These are phyloP conservation scores for Madurella mycetomatis DNA, from an alignment of 2,329 filamentous ascomycete genomes.

Conservation along the genomic window DNA sequence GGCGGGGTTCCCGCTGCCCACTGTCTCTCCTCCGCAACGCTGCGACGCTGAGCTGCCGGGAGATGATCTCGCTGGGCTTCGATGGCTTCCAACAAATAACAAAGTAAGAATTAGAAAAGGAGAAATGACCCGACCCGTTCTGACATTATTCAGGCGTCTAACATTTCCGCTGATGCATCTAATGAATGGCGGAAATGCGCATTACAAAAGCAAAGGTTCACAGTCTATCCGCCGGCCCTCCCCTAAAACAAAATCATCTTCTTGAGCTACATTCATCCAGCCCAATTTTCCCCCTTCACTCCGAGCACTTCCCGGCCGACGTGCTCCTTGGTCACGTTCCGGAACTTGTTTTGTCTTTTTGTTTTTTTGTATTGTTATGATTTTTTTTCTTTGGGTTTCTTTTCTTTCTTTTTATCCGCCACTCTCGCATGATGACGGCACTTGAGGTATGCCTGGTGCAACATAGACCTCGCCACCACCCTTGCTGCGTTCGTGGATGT, in stretches of 20 bases:
- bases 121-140: not conserved
- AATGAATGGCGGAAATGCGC: constrained; percentile 6
- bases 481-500: not conserved
- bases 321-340: not conserved
- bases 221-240: constrained; percentile 21
- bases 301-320: not conserved
- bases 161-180: constrained; percentile 6
- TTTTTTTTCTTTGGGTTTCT: too few species aligned
- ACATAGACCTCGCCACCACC: not conserved
- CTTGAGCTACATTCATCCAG: constrained; percentile 4
- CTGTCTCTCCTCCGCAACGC: not conserved
- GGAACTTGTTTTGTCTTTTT: not conserved
- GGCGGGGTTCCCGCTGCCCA: not conserved
- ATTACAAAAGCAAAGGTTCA: constrained; percentile 4
- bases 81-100: not conserved
- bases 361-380: too few species aligned
- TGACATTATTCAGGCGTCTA: constrained; percentile 11
- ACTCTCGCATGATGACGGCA: not conserved
- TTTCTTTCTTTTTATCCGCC: not conserved
- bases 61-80: not conserved
- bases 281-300: not conserved
- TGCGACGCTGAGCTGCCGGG: not conserved
- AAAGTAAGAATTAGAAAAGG: not conserved
- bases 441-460: not conserved
- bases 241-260: constrained; percentile 7